Conservation (phyloP, 306 rosid genomes). For the Spatholobus suberectus region DNA sequence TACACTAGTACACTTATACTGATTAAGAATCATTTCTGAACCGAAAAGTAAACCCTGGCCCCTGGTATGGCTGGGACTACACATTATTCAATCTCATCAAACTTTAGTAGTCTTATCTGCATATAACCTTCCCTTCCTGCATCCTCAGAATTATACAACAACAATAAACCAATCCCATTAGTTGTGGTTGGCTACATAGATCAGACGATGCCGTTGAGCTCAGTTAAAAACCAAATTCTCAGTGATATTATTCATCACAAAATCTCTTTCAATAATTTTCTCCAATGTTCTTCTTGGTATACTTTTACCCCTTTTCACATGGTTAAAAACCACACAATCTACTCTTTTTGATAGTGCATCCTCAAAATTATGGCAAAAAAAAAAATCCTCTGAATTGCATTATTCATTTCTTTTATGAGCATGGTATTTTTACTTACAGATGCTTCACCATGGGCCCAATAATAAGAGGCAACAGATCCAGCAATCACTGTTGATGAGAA, state of each 20-base stretch:
- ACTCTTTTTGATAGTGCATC: neutral
- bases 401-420: constrained; percentile 21
- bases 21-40: constrained; percentile 5
- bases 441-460: constrained; percentile 89
- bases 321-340: neutral
- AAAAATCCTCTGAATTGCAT: constrained; percentile 3
- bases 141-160: neutral
- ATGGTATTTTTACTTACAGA: constrained; percentile 68
- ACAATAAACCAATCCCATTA: neutral
- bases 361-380: neutral
- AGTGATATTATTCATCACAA: neutral
- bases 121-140: neutral
- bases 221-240: neutral
- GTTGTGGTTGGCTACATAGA: neutral
- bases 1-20: neutral
- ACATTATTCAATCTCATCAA: neutral
- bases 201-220: neutral
- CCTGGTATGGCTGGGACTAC: neutral
- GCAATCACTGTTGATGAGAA: constrained; percentile 92
- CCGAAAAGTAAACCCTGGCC: constrained; percentile 12
- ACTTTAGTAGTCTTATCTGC: constrained; percentile 15
- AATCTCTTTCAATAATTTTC: neutral
- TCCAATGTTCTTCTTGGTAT: neutral
- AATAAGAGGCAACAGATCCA: constrained; percentile 95
- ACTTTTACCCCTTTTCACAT: neutral